Conservation (phyloP, 495 filamentous ascomycete species). For the Penicillium samsonianum region DNA sequence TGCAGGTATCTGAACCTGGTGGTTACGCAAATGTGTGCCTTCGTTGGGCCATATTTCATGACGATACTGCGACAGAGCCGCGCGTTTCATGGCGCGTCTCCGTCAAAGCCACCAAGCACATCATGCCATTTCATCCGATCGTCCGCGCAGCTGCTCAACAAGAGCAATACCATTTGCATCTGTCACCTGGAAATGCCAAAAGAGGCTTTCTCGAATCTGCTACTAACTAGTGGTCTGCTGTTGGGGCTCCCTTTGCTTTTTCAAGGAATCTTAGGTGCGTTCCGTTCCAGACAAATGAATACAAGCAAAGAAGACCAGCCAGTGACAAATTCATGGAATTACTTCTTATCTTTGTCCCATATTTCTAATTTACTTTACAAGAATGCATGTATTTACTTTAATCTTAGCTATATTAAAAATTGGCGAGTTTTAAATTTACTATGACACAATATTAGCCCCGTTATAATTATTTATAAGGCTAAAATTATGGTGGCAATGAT, state of each 20-base stretch:
- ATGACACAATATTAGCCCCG: too few species aligned
- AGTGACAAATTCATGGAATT: too few species aligned
- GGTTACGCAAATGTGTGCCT: slow-evolving; percentile 24
- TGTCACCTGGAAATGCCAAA: slow-evolving; percentile 14
- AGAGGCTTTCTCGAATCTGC: slow-evolving; percentile 18
- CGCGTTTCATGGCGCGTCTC: slow-evolving; percentile 23
- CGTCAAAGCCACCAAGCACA: slow-evolving; percentile 21
- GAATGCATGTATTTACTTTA: too few species aligned
- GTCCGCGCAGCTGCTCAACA: slow-evolving; percentile 21
- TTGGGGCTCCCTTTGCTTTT: not conserved
- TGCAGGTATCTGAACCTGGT: slow-evolving; percentile 19
- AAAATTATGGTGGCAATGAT: too few species aligned
- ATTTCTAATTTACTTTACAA: too few species aligned
- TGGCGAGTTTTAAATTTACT: too few species aligned
- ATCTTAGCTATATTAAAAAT: too few species aligned
- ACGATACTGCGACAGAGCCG: slow-evolving; percentile 11
- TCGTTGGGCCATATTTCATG: slow-evolving; percentile 20
- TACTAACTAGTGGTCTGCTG: not conserved
- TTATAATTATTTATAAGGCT: too few species aligned
- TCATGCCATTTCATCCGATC: slow-evolving; percentile 20
- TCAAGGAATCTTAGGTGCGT: not conserved
- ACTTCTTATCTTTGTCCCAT: too few species aligned
- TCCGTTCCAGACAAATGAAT: not conserved
- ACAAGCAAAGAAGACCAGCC: too few species aligned
- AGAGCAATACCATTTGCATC: slow-evolving; percentile 24